Conservation (phyloP, 345 rosid species). For the Salix udensis region DNA sequence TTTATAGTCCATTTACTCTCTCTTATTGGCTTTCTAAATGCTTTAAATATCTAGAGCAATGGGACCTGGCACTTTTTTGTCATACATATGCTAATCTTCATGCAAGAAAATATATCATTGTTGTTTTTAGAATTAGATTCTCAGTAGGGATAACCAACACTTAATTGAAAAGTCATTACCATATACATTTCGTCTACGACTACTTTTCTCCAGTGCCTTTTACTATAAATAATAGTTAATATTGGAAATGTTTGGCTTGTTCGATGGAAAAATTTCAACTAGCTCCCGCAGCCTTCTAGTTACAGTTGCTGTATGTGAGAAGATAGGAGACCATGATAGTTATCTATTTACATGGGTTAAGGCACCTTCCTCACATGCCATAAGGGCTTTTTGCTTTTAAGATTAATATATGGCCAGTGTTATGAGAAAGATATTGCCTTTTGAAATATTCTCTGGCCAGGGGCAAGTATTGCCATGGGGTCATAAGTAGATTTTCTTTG, state of each 20-base stretch:
- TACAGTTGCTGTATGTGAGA: conserved; percentile 26
- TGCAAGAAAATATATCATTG: neutral
- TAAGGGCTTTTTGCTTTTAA: conserved; percentile 6
- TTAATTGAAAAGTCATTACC: conserved; percentile 11
- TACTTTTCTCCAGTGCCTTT: conserved; percentile 22
- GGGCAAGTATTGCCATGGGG: conserved; percentile 84
- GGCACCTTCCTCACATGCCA: conserved; percentile 21
- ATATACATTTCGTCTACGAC: conserved; percentile 15
- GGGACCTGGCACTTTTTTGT: neutral
- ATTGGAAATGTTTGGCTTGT: conserved; percentile 13
- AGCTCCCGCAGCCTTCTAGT: conserved; percentile 17
- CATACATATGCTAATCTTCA: neutral
- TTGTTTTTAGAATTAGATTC: conserved; percentile 6
- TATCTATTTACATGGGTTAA: conserved; percentile 25
- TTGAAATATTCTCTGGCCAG: conserved; percentile 82
- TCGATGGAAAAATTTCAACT: conserved; percentile 14
- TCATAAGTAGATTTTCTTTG: conserved; percentile 73
- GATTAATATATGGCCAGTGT: conserved; percentile 19
- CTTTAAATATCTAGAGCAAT: neutral
- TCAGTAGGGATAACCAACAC: neutral
- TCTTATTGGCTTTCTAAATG: neutral
- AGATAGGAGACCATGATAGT: conserved; percentile 14
- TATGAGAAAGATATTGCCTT: conserved; percentile 50
- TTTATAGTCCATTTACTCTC: neutral
- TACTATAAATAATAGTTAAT: conserved; percentile 18